Evolutionary conservation across 2,329 filamentous ascomycete species (phyloP), one percentile per base, ranked within the genome.

Genomic region (Fusarium udum): DNA sequence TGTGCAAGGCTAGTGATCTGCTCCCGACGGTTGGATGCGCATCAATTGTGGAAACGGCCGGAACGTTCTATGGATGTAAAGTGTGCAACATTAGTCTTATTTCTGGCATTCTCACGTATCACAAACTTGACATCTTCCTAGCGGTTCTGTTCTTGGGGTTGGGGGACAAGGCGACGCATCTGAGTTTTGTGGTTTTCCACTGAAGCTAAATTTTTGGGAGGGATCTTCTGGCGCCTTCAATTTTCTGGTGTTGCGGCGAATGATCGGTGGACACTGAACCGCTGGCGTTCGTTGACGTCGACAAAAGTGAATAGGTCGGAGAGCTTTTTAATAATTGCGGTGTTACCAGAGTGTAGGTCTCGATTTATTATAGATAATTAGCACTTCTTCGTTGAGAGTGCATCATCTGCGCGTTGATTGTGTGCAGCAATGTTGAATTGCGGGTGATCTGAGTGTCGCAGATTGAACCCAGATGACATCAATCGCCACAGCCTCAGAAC

Each of bases 371-470:
- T 12, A 37, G 4, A 26, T 4, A 8, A 24, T 14, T 13, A 13
- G 8, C 11, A 4, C 10, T 51, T 9, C 31, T 32, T 24, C 31
- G 1, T 11, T 24, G n/a, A 12, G 18, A 22, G 18, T 16, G 32
- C 16, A 24, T 13, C 9, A 22, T 15, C n/a, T 22, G 6, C 4
- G 13, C 0, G 2, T 6, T 13, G 4, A 32, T 32, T 4, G 6
- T 18, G 7, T 24, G 31, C 22, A 8, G 6, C 11, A n/a, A 5
- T 4, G 6, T 7, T 7, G 5, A 0, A 26, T 26, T 26, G 26
- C 6, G 4, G 6, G 4, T 10, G 3, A 14, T 15, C 4, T n/a
- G 1, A 3, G 15, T 13, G 2, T 0, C 0, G 10, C 8, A 10
- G 0, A 24, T 14, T 18, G 7, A 7, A 5, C 3, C 2, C 13